Percentiles rank a stretch among this genome's conserved stretches.
phyloP scores from a whole-genome alignment of 1,139 yeast species.

The Geotrichum aggregatum region DNA sequence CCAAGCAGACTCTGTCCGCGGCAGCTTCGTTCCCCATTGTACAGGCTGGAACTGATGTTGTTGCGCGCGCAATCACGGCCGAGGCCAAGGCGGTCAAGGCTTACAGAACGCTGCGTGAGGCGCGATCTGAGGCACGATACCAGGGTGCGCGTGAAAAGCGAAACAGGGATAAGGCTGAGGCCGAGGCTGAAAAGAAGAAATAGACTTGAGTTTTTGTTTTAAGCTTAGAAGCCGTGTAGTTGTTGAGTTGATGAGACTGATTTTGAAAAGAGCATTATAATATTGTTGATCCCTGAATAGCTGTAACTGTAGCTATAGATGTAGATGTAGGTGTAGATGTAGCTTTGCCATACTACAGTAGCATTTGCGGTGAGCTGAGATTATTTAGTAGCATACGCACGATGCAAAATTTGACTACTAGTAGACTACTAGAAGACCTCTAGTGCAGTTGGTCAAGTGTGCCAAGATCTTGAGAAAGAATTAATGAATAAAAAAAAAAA shows the following conservation, averaged over 20 bases:
- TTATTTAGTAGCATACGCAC: too few species aligned
- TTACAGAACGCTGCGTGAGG: slow-evolving; percentile 91
- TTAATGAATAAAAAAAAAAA: slow-evolving; percentile 4
- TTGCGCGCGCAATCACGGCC: slow-evolving; percentile 90
- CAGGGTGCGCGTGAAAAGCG: slow-evolving; percentile 96
- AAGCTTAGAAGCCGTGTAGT: slow-evolving; percentile 33
- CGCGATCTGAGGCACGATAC: slow-evolving; percentile 91
- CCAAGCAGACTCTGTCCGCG: slow-evolving; percentile 68
- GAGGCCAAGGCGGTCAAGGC: slow-evolving; percentile 65
- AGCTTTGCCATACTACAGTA: too few species aligned
- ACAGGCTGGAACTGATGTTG: slow-evolving; percentile 67
- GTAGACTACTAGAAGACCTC: too few species aligned
- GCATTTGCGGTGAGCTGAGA: too few species aligned
- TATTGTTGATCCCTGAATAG: neutral
- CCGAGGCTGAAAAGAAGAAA: slow-evolving; percentile 99
- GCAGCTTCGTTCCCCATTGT: slow-evolving; percentile 89
- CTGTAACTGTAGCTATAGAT: too few species aligned
- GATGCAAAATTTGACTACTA: too few species aligned
- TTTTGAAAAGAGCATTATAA: neutral
- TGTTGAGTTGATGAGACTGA: too few species aligned
- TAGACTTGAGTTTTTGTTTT: too few species aligned
- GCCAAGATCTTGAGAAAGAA: too few species aligned
- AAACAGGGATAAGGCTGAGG: slow-evolving; percentile 95
- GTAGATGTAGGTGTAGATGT: too few species aligned
- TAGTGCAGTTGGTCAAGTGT: too few species aligned